Base-by-base conservation (phyloP, 1,139 yeast species). In the Pneumocystis wakefieldiae region DNA sequence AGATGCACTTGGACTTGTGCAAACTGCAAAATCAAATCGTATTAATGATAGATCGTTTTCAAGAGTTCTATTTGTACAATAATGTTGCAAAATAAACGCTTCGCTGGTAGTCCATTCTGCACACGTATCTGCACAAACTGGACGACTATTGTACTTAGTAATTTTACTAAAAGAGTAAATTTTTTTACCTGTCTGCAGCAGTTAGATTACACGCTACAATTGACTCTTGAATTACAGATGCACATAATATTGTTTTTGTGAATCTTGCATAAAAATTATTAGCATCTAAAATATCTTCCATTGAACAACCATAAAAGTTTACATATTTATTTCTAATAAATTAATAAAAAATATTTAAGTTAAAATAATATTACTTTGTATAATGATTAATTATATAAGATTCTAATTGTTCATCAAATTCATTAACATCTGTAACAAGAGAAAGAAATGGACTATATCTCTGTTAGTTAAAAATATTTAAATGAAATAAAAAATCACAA, bases 111-210 rank as follows among this genome's bases (percentile, higher is more conserved):
- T 59, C 41, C 61, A 63, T 36, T 36, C 60, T 8, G 55, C 60
- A 36, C 65, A 63, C 12, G 65, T 63, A 29, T 35, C 59, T 15
- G 65, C 65, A 55, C 65, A 63, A 39, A 59, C 65, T 15, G 63
- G 61, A 29, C 7, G 59, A 19, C 59, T 57, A 39, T 10, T 37
- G 14, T 37, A 19, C 4, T 29, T 39, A 28, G 28, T 8, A 57
- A 28, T 39, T 48, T 19, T 5, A 2, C 10, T 57, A 29, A 19
- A 10, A 57, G 10, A 10, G 10, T 24, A 19, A 17, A 19, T 2
- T 37, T 24, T 28, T 39, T 29, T 57, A 53, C 28, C 39, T 53
- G 6, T 37, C 29, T 24, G 28, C 62, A 12, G 60, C 24, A 14
- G 29, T 24, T 32, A 17, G 14, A n/a, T 59, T 38, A 41, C 65